These are phyloP conservation scores for Priceomyces castillae DNA, from an alignment of 805 yeast genomes.

Conservation along the genomic window DNA sequence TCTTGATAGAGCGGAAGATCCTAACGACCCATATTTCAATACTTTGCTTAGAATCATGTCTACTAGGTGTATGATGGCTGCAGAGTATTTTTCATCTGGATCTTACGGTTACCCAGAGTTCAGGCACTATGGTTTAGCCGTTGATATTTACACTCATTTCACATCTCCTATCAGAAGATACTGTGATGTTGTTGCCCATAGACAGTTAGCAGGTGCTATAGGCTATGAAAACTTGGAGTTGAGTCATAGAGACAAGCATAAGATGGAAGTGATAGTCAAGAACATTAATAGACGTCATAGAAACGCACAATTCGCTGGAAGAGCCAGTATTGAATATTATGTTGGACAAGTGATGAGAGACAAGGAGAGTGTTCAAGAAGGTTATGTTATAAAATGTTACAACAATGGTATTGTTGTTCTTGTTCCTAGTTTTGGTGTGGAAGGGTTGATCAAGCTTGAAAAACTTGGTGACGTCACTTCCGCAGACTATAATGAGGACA, in stretches of 20 bases:
- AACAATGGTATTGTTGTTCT: conserved; percentile 92
- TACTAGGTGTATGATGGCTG: conserved; percentile 98
- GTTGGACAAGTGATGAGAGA: conserved; percentile 97
- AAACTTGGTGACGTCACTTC: conserved; percentile 63
- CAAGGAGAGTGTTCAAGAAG: conserved; percentile 77
- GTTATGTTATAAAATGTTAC: conserved; percentile 88
- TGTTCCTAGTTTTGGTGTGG: conserved; percentile 95
- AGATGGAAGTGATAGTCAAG: conserved; percentile 84
- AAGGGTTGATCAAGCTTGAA: conserved; percentile 84
- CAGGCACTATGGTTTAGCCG: conserved; percentile 95
- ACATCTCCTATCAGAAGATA: conserved; percentile 98
- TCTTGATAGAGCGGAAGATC: conserved; percentile 81
- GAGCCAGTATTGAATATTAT: conserved; percentile 95
- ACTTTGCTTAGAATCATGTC: conserved; percentile 94
- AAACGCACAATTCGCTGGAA: conserved; percentile 98
- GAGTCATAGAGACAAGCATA: conserved; percentile 80
- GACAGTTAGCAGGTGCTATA: conserved; percentile 98
- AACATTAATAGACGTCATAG: conserved; percentile 93
- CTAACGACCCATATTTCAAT: conserved; percentile 84
- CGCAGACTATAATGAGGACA: conserved; percentile 73
- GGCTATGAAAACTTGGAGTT: conserved; percentile 84
- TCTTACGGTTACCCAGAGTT: conserved; percentile 86
- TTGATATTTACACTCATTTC: conserved; percentile 96
- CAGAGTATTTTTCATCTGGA: conserved; percentile 94
- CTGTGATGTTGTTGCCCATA: conserved; percentile 96